A percentile compares a stretch with the other conserved stretches of the same genome.
These are phyloP conservation scores for Cercophora samala DNA, from an alignment of 495 filamentous ascomycete genomes.

Conservation along the genomic window DNA sequence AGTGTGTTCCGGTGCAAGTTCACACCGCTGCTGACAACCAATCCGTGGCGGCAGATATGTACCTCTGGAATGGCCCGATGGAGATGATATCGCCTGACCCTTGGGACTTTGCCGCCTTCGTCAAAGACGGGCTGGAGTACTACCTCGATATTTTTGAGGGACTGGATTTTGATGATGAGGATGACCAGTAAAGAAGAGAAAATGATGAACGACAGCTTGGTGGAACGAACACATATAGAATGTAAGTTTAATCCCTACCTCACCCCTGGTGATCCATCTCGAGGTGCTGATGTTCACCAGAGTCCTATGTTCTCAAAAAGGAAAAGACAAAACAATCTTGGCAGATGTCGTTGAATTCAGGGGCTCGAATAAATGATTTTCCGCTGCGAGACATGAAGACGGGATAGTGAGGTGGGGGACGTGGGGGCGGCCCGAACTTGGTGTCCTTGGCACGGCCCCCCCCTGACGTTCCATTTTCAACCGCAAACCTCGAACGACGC, in stretches of 20 bases:
- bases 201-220: not conserved
- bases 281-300: not conserved
- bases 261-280: not conserved
- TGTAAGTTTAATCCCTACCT: not conserved
- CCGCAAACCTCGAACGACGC: not conserved
- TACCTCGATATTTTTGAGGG: not conserved
- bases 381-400: not conserved
- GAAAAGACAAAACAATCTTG: not conserved
- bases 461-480: not conserved
- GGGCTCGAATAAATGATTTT: not conserved
- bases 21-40: not conserved
- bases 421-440: not conserved
- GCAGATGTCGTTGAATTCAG: not conserved
- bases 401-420: not conserved
- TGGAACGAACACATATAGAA: not conserved
- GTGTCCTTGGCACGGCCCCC: not conserved
- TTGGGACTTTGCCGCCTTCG: not conserved
- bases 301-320: not conserved
- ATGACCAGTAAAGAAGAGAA: not conserved
- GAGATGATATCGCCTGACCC: not conserved
- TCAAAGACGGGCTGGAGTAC: not conserved
- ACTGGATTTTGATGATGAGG: not conserved
- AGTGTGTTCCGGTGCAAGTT: not conserved
- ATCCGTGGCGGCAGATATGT: not conserved
- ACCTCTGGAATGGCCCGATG: not conserved